phyloP scores from a whole-genome alignment of 345 rosid species.

The Psidium friedrichsthalianum region DNA sequence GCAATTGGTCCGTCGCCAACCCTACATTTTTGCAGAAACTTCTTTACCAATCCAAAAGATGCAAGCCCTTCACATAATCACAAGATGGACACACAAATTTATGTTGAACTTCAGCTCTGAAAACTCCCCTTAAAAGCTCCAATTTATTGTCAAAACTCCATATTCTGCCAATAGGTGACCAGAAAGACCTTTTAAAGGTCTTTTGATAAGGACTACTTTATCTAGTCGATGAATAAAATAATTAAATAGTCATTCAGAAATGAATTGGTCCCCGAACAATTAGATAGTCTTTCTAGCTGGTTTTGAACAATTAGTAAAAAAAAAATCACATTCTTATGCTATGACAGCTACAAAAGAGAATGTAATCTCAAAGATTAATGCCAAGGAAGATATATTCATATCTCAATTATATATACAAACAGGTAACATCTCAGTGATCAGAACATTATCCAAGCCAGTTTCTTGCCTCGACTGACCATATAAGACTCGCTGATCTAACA shows the following conservation, averaged over 20 bases:
- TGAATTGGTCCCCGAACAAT: background rate
- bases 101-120: background rate
- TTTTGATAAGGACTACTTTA: background rate
- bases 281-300: background rate
- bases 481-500: background rate
- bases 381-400: background rate
- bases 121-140: background rate
- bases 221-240: background rate
- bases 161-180: background rate
- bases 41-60: background rate
- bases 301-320: background rate
- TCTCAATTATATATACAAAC: background rate
- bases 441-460: background rate
- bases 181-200: background rate
- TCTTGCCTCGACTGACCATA: background rate
- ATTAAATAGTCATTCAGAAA: background rate
- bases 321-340: background rate
- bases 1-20: conserved; percentile 95
- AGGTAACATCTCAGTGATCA: background rate
- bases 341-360: background rate
- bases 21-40: conserved; percentile 23
- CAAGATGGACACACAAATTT: background rate
- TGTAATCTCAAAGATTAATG: background rate
- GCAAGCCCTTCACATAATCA: background rate
- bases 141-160: background rate